Evolutionary conservation across 1,284 basidiomycete genomes (phyloP).

Genomic region (Quambalaria eucalypti): DNA sequence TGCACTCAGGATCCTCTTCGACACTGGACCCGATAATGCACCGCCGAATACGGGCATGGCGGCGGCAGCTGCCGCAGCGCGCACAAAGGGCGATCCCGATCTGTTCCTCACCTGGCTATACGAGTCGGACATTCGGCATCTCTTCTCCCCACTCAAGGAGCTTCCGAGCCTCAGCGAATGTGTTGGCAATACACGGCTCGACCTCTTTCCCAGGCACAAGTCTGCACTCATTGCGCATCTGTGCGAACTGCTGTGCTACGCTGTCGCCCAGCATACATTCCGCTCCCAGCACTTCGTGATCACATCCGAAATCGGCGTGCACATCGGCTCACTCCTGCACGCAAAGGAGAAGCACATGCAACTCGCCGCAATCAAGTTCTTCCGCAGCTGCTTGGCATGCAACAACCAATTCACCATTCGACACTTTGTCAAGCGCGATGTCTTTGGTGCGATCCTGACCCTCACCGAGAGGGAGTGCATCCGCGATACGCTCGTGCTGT

Average conservation of each 20-base stretch:
- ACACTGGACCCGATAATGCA: conserved; percentile 49
- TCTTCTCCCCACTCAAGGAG: conserved; percentile 70
- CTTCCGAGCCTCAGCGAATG: conserved; percentile 59
- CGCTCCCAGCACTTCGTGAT: conserved; percentile 84
- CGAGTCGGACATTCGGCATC: conserved; percentile 59
- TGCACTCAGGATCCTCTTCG: conserved; percentile 73
- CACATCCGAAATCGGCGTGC: conserved; percentile 31
- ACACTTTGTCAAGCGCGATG: conserved; percentile 74
- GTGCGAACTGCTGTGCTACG: conserved; percentile 82
- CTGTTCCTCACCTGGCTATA: conserved; percentile 90
- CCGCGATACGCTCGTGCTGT: conserved; percentile 83
- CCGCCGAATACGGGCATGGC: conserved; percentile 6
- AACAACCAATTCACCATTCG: conserved; percentile 78
- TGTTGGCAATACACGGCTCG: conserved; percentile 3
- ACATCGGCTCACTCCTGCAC: conserved; percentile 52
- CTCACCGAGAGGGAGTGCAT: conserved; percentile 70
- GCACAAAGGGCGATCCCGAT: conserved; percentile 50
- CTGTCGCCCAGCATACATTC: conserved; percentile 69
- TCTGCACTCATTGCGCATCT: conserved; percentile 46
- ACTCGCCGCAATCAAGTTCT: conserved; percentile 62
- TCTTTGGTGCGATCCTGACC: conserved; percentile 72
- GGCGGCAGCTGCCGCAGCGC: conserved; percentile 7
- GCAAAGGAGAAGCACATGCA: conserved; percentile 76
- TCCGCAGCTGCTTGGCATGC: conserved; percentile 72
- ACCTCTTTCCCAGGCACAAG: conserved; percentile 9